phyloP scores from a whole-genome alignment of 2,329 filamentous ascomycete genomes.

The Aspergillus novofumigatus region DNA sequence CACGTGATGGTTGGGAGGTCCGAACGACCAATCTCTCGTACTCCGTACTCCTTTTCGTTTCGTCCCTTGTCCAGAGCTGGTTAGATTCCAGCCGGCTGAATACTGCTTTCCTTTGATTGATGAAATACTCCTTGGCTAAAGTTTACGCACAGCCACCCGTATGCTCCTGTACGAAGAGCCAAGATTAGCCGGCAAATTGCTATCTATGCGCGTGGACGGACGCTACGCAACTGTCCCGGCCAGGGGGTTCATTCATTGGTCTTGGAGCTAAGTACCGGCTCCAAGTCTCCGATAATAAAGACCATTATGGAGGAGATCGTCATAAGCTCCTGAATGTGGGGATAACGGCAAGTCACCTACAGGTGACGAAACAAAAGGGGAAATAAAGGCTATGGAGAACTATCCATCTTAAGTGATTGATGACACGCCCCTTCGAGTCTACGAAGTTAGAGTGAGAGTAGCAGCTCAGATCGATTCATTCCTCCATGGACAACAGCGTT shows the following conservation, averaged over 20 bases:
- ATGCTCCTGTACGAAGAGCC: background rate
- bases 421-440: background rate
- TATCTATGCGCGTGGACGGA: background rate
- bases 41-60: background rate
- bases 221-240: background rate
- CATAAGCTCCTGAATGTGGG: background rate
- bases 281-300: background rate
- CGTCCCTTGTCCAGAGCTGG: background rate
- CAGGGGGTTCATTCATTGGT: background rate
- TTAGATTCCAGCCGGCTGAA: background rate
- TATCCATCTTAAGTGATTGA: background rate
- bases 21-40: background rate
- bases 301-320: background rate
- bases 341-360: background rate
- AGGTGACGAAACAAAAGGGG: background rate
- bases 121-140: background rate
- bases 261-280: background rate
- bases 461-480: background rate
- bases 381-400: background rate
- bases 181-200: background rate
- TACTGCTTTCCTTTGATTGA: background rate
- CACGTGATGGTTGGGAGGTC: background rate
- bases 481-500: background rate
- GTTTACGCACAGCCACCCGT: background rate
- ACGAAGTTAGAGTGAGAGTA: background rate